Conservation (phyloP, 2,329 filamentous ascomycete species). For the Venturia asperata region DNA sequence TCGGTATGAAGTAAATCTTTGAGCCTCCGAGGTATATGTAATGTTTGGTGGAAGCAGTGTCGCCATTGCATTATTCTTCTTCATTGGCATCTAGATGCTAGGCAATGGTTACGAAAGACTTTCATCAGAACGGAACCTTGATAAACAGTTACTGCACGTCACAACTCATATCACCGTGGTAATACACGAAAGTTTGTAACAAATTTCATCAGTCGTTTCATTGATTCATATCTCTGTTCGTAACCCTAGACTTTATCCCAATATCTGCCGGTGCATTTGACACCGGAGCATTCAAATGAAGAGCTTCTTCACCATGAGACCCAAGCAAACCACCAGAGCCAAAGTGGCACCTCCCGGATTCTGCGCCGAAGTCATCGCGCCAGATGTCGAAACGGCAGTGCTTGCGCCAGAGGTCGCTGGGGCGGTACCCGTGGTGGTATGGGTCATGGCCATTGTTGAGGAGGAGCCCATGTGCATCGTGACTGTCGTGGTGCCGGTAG, state of each 20-base stretch:
- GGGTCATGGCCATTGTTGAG: neutral
- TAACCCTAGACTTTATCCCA: neutral
- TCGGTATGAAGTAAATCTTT: too few species aligned
- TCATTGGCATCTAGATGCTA: too few species aligned
- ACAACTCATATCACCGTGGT: too few species aligned
- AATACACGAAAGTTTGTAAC: too few species aligned
- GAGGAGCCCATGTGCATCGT: neutral
- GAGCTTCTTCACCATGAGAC: neutral
- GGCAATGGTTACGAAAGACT: too few species aligned
- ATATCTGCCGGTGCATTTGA: neutral
- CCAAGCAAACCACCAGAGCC: conserved; percentile 6
- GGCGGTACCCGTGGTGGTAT: neutral
- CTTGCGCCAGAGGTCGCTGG: neutral
- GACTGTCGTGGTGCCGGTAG: neutral
- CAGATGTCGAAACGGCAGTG: neutral
- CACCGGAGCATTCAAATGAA: neutral
- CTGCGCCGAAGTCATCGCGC: neutral
- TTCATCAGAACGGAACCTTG: too few species aligned
- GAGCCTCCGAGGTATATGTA: too few species aligned
- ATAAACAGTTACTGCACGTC: too few species aligned
- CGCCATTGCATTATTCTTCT: too few species aligned
- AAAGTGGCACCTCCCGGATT: conserved; percentile 1
- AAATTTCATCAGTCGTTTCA: neutral
- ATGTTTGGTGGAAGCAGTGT: too few species aligned
- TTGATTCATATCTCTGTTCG: neutral